Evolutionary conservation across 1,139 yeast species (phyloP), one percentile per base, ranked within the genome.

Genomic region (Blastobotrys indianensis): DNA sequence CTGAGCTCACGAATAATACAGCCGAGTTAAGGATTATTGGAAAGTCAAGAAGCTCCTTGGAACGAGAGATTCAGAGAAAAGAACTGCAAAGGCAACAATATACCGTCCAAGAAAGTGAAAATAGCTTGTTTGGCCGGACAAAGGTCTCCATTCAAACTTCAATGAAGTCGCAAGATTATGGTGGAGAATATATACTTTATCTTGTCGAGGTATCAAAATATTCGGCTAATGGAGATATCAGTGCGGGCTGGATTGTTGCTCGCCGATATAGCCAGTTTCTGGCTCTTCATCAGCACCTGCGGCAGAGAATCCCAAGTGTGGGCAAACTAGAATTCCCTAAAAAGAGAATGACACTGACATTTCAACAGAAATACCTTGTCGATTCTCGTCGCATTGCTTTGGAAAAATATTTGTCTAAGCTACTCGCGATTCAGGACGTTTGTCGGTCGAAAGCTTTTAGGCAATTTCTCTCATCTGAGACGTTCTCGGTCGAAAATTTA

Each of bases 241-340:
- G 77, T 7, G 87, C 92, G 0, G 87, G 90, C 0, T 90, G 97
- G 97, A 80, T 86, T 42, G 86, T 88, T 30, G 94, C 95, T 0
- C 69, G 97, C 55, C 69, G 97, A 47, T 90, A 80, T 59, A 85
- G 86, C 56, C 97, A 90, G 58, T 90, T 90, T 62, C 80, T 74
- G 63, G 77, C 75, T 51, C 69, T 90, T 30, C 81, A 88, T 57
- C 80, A 77, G 53, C 81, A 84, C 54, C 66, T 90, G 51, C 77
- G 74, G 47, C 63, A 64, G 2, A 69, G 67, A 41, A 82, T 82
- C 55, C 73, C 80, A 0, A 68, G 66, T 41, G 80, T 84, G 6
- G 63, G 68, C 2, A 65, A 61, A 2, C 60, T 82, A 20, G 74
- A 72, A 30, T 78, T 87, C 51, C 92, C 92, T 1, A 79, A 78